A percentile compares a stretch with the other conserved stretches of the same genome.
Evolutionary conservation across 768 basidiomycete species (phyloP).

Genomic region (Lactifluus echinatus): DNA sequence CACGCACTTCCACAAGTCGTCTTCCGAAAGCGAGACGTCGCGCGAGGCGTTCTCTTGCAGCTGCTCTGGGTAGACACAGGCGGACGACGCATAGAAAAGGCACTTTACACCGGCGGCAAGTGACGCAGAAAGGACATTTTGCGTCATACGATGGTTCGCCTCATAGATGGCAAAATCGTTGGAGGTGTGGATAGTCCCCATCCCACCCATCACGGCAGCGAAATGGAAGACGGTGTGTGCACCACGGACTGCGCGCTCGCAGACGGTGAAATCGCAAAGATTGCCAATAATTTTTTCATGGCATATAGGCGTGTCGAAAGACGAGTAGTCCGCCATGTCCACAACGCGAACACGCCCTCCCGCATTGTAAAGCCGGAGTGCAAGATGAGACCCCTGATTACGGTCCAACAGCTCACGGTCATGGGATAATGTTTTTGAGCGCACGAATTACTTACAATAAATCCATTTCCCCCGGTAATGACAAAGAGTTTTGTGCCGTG

Average conservation of each 20-base stretch:
- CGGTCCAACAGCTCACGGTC: constrained; percentile 14
- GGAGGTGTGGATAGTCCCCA: constrained; percentile 48
- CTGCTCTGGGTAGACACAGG: constrained; percentile 45
- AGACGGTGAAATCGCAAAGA: constrained; percentile 37
- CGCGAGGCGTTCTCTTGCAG: constrained; percentile 29
- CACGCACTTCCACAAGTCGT: constrained; percentile 31
- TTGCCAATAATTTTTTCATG: constrained; percentile 37
- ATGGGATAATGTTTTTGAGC: too few relatives aligned
- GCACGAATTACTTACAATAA: too few relatives aligned
- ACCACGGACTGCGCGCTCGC: constrained; percentile 31
- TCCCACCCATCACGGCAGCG: constrained; percentile 56
- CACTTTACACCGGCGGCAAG: constrained; percentile 31
- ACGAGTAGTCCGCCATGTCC: constrained; percentile 28
- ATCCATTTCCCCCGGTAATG: constrained; percentile 33
- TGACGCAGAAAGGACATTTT: constrained; percentile 37
- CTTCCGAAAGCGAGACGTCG: constrained; percentile 40
- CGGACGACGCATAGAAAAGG: constrained; percentile 51
- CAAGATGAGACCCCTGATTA: constrained; percentile 53
- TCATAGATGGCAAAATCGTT: constrained; percentile 44
- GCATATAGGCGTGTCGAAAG: constrained; percentile 20
- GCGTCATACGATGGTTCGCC: constrained; percentile 43
- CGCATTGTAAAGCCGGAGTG: constrained; percentile 28
- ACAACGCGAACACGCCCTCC: constrained; percentile 36
- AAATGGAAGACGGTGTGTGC: constrained; percentile 45
- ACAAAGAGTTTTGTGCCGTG: constrained; percentile 25